Base-by-base conservation (phyloP, 148 eudicot species). In the Vaccinium darrowii region DNA sequence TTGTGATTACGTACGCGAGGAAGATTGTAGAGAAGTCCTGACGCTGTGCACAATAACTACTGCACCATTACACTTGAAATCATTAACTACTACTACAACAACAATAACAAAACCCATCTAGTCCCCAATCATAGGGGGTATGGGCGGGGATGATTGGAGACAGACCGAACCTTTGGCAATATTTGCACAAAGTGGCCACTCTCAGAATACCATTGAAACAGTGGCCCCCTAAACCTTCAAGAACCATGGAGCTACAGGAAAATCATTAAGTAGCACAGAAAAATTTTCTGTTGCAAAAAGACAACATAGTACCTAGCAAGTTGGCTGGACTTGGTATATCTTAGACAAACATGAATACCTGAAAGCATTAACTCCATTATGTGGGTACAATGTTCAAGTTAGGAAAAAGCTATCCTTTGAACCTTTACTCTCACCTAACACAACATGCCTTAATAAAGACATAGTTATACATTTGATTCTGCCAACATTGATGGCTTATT, bases 281-380 rank as follows among this genome's bases (percentile, higher is more conserved):
- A 11, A 39, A 69, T 56, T 30, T 16, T 69, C 21, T 72, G 27
- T 74, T 36, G 54, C 85, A 83, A 53, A 11, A 7, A 67, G 58
- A 74, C 30, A n/a, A 73, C 19, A 18, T 36, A 30, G 77, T 69
- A 82, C n/a, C 78, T 18, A 71, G 69, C 27, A 82, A 82, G 58
- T 52, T 18, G 14, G 18, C 23, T 36, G 54, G 72, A 36, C 11
- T 71, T 82, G 3, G 6, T 82, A 71, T 19, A 39, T 19, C 53
- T 18, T 39, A 18, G 18, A 43, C 30, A 60, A 33, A 62, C 36
- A 81, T 33, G 69, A 43, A 81, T 52, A 18, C 19, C 73, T 58
- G 1, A 58, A 81, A 62, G 9, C 76, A 50, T 62, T 43, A 1
- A 5, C 51, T 63, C 43, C 3, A 5, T 47, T 15, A 30, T 16